Evolutionary conservation across 495 filamentous ascomycete genomes (phyloP).

Genomic region (Copromyces sp.): DNA sequence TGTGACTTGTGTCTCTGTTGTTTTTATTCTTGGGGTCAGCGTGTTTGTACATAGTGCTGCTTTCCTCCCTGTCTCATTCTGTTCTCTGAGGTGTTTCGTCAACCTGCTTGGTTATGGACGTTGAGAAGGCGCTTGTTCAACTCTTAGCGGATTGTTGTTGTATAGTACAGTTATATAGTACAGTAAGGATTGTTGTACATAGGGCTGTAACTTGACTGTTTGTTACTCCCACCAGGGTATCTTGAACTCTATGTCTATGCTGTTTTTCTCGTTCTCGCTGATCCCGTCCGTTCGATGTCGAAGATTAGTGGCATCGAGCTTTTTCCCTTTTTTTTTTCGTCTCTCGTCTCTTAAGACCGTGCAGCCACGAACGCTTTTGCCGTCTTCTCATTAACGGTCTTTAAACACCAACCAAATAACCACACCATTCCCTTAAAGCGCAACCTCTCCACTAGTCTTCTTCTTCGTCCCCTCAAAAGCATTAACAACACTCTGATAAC

Average conservation of each 20-base stretch:
- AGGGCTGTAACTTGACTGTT: neutral
- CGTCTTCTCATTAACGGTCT: neutral
- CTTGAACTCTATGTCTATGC: neutral
- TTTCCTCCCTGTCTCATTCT: neutral
- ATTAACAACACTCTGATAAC: constrained; percentile 87
- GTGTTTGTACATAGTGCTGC: neutral
- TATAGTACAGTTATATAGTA: neutral
- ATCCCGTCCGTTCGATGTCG: neutral
- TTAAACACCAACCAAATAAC: neutral
- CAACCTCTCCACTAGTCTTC: neutral
- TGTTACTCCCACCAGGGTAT: neutral
- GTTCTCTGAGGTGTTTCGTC: neutral
- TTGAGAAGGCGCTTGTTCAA: neutral
- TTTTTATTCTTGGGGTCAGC: neutral
- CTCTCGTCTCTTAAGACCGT: neutral
- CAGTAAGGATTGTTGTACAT: neutral
- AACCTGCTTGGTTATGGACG: neutral
- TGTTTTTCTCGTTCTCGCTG: neutral
- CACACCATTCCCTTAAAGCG: neutral
- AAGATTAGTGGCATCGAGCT: neutral
- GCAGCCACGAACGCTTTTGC: neutral
- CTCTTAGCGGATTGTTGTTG: neutral
- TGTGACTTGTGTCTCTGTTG: neutral
- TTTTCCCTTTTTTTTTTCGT: neutral
- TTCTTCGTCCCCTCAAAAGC: constrained; percentile 36